A percentile compares a stretch with the other conserved stretches of the same genome.
Conservation (phyloP, 225 moss, liverwort and hornwort genomes). For the Sphagnum tenellum region DNA sequence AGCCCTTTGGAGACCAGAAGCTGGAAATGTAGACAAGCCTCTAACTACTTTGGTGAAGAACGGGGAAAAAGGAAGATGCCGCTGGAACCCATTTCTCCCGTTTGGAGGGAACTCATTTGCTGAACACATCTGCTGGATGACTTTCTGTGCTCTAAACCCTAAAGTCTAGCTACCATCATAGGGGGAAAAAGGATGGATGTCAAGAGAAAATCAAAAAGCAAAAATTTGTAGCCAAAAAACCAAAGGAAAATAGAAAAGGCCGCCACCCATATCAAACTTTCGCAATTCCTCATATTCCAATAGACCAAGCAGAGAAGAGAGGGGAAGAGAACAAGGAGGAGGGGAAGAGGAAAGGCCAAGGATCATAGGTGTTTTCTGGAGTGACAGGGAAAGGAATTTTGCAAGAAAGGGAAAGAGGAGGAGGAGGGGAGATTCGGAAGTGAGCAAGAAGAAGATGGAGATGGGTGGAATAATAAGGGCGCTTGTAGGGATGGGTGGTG, state of each 20-base stretch:
- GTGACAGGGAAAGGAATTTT: too few species aligned
- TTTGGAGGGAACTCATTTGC: constrained; percentile 62
- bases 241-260: too few species aligned
- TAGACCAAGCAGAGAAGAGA: too few species aligned
- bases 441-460: constrained; percentile 2
- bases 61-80: constrained; percentile 49
- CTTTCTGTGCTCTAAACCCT: constrained; percentile 43
- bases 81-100: background rate
- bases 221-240: too few species aligned
- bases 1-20: constrained; percentile 31
- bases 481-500: constrained; percentile 9
- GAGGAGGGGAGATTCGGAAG: background rate
- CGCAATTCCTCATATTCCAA: too few species aligned
- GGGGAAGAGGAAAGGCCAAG: too few species aligned
- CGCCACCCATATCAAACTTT: too few species aligned
- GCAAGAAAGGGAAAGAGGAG: background rate
- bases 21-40: constrained; percentile 39
- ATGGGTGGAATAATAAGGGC: constrained; percentile 13
- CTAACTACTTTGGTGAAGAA: constrained; percentile 39
- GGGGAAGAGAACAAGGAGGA: too few species aligned
- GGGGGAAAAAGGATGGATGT: too few species aligned
- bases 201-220: too few species aligned
- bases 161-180: too few species aligned
- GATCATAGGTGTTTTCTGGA: too few species aligned
- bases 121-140: constrained; percentile 76